A percentile compares a stretch with the other conserved stretches of the same genome.
Conservation (phyloP, 805 yeast genomes). For the Groenewaldozyma salmanticensis region DNA sequence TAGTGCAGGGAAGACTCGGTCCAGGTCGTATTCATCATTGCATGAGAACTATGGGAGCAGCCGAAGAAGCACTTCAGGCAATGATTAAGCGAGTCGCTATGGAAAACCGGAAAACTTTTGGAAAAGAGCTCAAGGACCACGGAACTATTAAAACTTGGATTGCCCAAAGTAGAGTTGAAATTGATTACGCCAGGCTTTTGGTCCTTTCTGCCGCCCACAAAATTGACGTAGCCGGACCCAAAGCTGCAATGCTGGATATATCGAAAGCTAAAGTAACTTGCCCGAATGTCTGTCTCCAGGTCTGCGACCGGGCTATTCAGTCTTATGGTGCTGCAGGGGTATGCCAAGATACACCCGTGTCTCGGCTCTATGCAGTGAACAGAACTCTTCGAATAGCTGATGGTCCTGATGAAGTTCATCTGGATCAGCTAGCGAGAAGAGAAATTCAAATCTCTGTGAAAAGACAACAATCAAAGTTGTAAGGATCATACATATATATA, state of each 20-base stretch:
- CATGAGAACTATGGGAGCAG: constrained; percentile 55
- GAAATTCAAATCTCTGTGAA: no score
- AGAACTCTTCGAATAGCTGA: constrained; percentile 56
- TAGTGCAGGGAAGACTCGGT: constrained; percentile 55
- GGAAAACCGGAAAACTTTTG: constrained; percentile 42
- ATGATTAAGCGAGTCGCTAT: constrained; percentile 39
- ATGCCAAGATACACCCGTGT: constrained; percentile 50
- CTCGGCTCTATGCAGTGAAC: constrained; percentile 40
- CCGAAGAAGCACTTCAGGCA: constrained; percentile 43
- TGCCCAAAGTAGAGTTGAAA: constrained; percentile 45
- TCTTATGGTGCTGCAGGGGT: constrained; percentile 59
- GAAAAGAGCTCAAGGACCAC: constrained; percentile 38
- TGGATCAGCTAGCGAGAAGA: constrained; percentile 43
- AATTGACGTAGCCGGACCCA: constrained; percentile 44
- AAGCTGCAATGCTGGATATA: constrained; percentile 46
- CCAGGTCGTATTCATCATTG: constrained; percentile 68
- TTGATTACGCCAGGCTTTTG: constrained; percentile 43
- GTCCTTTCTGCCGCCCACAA: constrained; percentile 54
- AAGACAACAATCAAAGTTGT: no score
- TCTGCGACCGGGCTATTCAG: constrained; percentile 55
- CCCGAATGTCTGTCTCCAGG: constrained; percentile 42
- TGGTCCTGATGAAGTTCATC: constrained; percentile 62
- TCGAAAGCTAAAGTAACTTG: constrained; percentile 56
- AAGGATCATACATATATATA: no score
- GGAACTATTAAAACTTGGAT: constrained; percentile 41